Evolutionary conservation across 2,329 filamentous ascomycete species (phyloP), one percentile per base, ranked within the genome.

Genomic region (Colletotrichum sp.): DNA sequence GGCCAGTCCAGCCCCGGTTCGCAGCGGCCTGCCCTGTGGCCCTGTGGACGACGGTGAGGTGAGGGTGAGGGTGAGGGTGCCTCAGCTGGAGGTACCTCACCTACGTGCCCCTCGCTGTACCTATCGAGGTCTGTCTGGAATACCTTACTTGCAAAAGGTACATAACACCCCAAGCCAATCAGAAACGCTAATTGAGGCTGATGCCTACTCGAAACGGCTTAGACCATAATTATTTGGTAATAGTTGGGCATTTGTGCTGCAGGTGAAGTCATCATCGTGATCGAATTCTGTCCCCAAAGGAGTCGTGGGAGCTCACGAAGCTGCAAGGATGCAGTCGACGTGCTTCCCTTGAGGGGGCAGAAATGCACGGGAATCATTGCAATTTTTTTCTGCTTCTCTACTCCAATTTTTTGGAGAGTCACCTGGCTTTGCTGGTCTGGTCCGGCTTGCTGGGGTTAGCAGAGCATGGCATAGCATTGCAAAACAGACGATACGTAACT

Each of bases 211-310:
- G 52, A 75, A 75, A 34, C 13, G 39, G 77, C 24, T 72, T 78
- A 77, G 67, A 13, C 13, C 9, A 8, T 68, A 57, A 64, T 30
- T 52, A 72, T 75, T 78, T 78, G 55, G 74, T 78, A 77, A 77
- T 78, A 78, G 68, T 43, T 67, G 39, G 39, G 34, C 71, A 71
- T 59, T 32, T 36, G 55, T 71, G 65, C 68, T 78, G 71, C 64
- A 71, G 67, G 75, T 77, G 77, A 78, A 75, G 77, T 77, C 77
- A 75, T 78, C 71, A 77, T 78, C 77, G 72, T 77, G 77, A 77
- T 77, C 76, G 52, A 67, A 67, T 36, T 55, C 39, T 57, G 57
- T 63, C 48, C 43, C 36, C 68, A 55, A 32, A 43, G 65, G 32
- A 39, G 61, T 55, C 55, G 28, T 57, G 36, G 30, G 39, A 67